These are phyloP conservation scores for Capillidium rhysosporum DNA, from an alignment of 371 early-diverging fungal species.

Conservation along the genomic window DNA sequence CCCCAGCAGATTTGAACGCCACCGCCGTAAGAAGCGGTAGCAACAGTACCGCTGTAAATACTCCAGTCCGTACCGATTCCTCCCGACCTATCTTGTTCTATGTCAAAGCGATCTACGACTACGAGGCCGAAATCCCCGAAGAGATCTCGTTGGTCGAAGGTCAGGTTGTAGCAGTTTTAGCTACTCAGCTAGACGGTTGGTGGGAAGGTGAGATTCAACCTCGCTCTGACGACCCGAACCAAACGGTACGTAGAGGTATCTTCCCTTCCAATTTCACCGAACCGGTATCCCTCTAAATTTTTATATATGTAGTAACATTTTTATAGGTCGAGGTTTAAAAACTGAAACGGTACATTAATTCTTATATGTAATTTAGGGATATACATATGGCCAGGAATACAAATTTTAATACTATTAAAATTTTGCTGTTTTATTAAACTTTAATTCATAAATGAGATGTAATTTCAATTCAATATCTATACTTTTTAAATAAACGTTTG, in stretches of 20 bases:
- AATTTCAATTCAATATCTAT: too few relatives aligned
- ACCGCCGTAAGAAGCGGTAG: neutral
- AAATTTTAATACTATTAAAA: too few relatives aligned
- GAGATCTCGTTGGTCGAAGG: conserved; percentile 57
- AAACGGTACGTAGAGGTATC: conserved; percentile 16
- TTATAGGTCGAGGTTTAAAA: too few relatives aligned
- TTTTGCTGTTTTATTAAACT: too few relatives aligned
- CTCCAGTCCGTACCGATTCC: neutral
- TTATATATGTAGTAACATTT: too few relatives aligned
- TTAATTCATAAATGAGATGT: too few relatives aligned
- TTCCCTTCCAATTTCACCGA: conserved; percentile 47
- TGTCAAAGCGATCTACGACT: conserved; percentile 69
- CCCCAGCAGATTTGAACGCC: neutral
- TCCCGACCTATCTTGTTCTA: conserved; percentile 5
- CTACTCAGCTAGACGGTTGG: conserved; percentile 41
- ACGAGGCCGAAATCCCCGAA: conserved; percentile 49
- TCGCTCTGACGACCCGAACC: conserved; percentile 10
- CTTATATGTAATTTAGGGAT: too few relatives aligned
- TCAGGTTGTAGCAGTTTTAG: conserved; percentile 49
- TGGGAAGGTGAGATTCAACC: conserved; percentile 41
- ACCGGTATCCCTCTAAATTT: conserved; percentile 11
- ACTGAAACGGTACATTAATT: too few relatives aligned
- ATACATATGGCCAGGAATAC: too few relatives aligned
- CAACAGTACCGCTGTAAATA: neutral
- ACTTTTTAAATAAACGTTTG: too few relatives aligned